phyloP scores from a whole-genome alignment of 108 stramenopile genomes.

The Nannochloropsis granulata region DNA sequence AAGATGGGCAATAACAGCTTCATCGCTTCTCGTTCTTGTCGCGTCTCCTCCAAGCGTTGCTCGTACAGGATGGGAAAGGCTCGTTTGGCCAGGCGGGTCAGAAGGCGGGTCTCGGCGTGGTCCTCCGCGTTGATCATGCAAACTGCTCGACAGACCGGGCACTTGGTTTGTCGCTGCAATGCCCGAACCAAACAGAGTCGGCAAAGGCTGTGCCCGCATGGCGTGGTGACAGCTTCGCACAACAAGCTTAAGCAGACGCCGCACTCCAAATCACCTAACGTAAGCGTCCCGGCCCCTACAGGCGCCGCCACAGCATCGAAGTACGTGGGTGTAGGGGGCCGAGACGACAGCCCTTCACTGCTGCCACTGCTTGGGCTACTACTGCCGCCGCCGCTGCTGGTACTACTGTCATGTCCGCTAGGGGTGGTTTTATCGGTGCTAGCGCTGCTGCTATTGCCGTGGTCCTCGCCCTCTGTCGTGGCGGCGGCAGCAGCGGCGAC shows the following conservation, averaged over 20 bases:
- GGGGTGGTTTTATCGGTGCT: neutral
- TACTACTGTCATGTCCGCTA: neutral
- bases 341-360: neutral
- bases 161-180: conserved; percentile 21
- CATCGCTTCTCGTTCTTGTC: neutral
- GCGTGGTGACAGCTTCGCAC: conserved; percentile 19
- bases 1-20: conserved; percentile 31
- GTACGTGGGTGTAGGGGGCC: neutral
- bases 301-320: neutral
- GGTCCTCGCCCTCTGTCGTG: neutral
- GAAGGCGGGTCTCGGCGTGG: conserved; percentile 35
- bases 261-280: conserved; percentile 17
- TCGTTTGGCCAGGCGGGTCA: conserved; percentile 13
- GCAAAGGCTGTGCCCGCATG: conserved; percentile 29
- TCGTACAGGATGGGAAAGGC: conserved; percentile 16
- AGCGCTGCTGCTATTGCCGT: neutral
- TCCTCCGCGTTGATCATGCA: conserved; percentile 19
- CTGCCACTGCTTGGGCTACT: neutral
- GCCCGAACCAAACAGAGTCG: conserved; percentile 17
- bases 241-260: conserved; percentile 15
- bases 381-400: neutral
- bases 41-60: conserved; percentile 5
- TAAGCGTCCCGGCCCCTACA: neutral
- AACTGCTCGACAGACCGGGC: conserved; percentile 27
- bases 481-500: neutral